phyloP scores from a whole-genome alignment of 345 rosid species.

The Eucalyptus victrix region DNA sequence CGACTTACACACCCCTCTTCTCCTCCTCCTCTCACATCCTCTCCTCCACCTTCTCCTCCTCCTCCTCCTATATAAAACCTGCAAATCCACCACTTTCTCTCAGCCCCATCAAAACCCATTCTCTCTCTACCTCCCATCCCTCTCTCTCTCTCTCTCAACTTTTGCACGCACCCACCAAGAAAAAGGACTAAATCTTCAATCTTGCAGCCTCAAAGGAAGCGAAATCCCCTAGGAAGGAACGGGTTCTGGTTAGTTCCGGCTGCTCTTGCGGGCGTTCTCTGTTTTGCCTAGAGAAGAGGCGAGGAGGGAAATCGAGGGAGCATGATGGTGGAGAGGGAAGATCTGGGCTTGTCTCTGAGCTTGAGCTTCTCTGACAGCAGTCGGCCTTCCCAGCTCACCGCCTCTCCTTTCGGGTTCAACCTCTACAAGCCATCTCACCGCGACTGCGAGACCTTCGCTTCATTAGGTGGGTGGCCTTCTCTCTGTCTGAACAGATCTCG shows the following conservation, averaged over 20 bases:
- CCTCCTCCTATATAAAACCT: neutral
- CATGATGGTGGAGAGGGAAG: conserved; percentile 60
- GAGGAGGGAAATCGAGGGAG: neutral
- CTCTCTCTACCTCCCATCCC: neutral
- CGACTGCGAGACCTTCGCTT: neutral
- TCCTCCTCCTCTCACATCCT: neutral
- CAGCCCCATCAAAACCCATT: neutral
- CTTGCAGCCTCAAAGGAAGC: neutral
- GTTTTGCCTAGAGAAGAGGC: neutral
- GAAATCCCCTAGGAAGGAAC: neutral
- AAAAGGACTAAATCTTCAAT: neutral
- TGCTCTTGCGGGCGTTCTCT: neutral
- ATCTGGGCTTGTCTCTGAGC: conserved; percentile 75
- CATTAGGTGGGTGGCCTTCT: neutral
- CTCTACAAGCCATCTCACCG: neutral
- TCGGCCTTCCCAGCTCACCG: neutral
- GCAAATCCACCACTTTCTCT: neutral
- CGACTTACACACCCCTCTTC: neutral
- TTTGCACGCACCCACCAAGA: neutral
- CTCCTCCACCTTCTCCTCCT: neutral
- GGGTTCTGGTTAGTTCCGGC: neutral
- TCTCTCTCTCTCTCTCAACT: neutral
- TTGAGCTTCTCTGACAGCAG: conserved; percentile 29
- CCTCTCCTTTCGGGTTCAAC: neutral
- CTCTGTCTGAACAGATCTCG: neutral